Evolutionary conservation across 1,284 basidiomycete genomes (phyloP).

Genomic region (Sporisorium graminicola): DNA sequence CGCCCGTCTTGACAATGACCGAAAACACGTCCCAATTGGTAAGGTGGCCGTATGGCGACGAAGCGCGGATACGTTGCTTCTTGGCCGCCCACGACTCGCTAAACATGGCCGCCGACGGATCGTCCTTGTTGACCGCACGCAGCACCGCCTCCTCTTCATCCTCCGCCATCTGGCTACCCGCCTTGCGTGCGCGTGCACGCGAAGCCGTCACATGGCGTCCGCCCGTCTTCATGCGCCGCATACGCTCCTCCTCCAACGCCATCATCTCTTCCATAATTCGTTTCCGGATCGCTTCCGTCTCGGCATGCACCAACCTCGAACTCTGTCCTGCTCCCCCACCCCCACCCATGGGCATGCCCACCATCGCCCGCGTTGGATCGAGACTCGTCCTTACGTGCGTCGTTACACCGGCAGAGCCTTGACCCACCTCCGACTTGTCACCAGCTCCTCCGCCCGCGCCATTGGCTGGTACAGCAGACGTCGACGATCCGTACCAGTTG

Average conservation of each 20-base stretch:
- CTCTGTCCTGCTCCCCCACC: constrained; percentile 28
- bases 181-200: constrained; percentile 11
- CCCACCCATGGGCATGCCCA: constrained; percentile 30
- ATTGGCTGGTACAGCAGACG: constrained; percentile 10
- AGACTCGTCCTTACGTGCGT: constrained; percentile 43
- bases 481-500: constrained; percentile 50
- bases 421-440: constrained; percentile 53
- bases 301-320: constrained; percentile 56
- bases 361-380: constrained; percentile 21
- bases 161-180: constrained; percentile 85
- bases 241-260: constrained; percentile 92
- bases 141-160: constrained; percentile 77
- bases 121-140: constrained; percentile 93
- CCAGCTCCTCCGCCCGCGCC: constrained; percentile 39
- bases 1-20: constrained; percentile 98
- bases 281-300: constrained; percentile 83
- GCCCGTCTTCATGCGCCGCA: constrained; percentile 88
- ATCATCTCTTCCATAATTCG: constrained; percentile 99
- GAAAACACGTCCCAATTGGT: constrained; percentile 85
- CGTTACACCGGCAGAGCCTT: constrained; percentile 56
- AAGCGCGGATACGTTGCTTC: constrained; percentile 91
- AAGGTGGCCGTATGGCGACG: constrained; percentile 94
- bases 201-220: constrained; percentile 43
- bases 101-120: constrained; percentile 89
- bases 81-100: constrained; percentile 95